A percentile compares a stretch with the other conserved stretches of the same genome.
Evolutionary conservation across 2,329 filamentous ascomycete species (phyloP).

Genomic region (Hymenotorrendiella dingleyae): DNA sequence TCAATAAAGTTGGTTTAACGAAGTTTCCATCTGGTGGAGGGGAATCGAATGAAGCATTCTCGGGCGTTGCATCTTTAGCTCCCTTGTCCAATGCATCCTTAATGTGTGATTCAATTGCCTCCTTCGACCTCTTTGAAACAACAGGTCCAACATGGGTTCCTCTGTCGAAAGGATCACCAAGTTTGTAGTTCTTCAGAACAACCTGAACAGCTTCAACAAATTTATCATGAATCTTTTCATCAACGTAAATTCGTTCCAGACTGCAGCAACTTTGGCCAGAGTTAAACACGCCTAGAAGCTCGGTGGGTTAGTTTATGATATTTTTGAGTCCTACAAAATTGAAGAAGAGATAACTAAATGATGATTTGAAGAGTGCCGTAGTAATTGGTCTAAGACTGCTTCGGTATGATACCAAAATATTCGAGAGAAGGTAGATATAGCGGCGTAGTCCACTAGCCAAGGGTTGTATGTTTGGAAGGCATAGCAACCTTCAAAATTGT

Average conservation of each 20-base stretch:
- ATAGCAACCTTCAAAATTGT: too few relatives aligned
- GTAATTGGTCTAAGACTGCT: too few relatives aligned
- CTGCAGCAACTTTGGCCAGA: constrained; percentile 97
- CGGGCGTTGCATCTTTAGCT: constrained; percentile 76
- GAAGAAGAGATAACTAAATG: too few relatives aligned
- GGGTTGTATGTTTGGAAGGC: too few relatives aligned
- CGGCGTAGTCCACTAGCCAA: too few relatives aligned
- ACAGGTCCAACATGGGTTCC: constrained; percentile 83
- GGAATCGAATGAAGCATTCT: constrained; percentile 69
- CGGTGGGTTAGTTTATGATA: too few relatives aligned
- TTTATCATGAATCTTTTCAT: constrained; percentile 74
- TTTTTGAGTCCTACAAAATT: too few relatives aligned
- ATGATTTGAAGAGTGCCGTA: too few relatives aligned
- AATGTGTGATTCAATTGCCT: constrained; percentile 72
- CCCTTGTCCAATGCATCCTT: constrained; percentile 78
- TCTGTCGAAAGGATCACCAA: constrained; percentile 81
- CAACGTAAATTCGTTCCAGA: constrained; percentile 85
- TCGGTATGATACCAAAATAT: too few relatives aligned
- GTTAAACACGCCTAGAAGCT: constrained; percentile 97
- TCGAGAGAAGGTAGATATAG: too few relatives aligned
- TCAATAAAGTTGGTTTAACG: constrained; percentile 78
- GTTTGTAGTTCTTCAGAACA: constrained; percentile 73
- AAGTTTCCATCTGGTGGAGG: constrained; percentile 79
- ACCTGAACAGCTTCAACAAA: constrained; percentile 76
- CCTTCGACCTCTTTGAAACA: constrained; percentile 72